Percentiles rank a stretch among this genome's conserved stretches.
These are phyloP conservation scores for Prunus yedoensis DNA, from an alignment of 331 rosid genomes.

Conservation along the genomic window DNA sequence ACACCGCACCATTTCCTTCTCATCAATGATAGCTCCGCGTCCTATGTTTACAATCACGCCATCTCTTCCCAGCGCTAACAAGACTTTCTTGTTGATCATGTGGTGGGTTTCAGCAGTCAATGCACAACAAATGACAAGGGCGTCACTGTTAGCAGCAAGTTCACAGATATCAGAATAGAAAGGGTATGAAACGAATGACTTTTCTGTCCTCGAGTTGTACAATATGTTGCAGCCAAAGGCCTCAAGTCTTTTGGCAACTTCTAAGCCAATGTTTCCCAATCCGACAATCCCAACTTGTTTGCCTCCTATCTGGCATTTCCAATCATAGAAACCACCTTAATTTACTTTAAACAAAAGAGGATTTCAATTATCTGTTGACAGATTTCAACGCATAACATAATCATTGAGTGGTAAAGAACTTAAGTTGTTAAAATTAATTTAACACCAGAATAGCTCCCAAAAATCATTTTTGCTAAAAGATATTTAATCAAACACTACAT, in stretches of 20 bases:
- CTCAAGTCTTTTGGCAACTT: conserved; percentile 44
- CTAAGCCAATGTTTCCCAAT: conserved; percentile 44
- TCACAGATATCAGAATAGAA: conserved; percentile 31
- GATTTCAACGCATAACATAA: background rate
- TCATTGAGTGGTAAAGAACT: background rate
- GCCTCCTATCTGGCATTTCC: conserved; percentile 41
- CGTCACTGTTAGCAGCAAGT: conserved; percentile 37
- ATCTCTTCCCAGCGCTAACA: conserved; percentile 34
- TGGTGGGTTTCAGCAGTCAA: conserved; percentile 41
- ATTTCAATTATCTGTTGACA: background rate
- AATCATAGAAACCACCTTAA: background rate
- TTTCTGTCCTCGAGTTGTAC: conserved; percentile 40
- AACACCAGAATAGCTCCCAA: too few species aligned
- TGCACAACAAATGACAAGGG: conserved; percentile 45
- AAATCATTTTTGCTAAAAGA: too few species aligned
- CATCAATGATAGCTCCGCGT: conserved; percentile 41
- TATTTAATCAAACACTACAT: too few species aligned
- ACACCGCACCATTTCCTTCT: conserved; percentile 39
- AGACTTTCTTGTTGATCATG: conserved; percentile 32
- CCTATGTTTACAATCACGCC: conserved; percentile 44
- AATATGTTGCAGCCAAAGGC: conserved; percentile 42
- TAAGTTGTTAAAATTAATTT: too few species aligned
- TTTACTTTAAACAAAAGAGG: background rate
- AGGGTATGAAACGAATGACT: conserved; percentile 28
- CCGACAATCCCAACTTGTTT: conserved; percentile 55